These are phyloP conservation scores for Hypoxylon sp. DNA, from an alignment of 2,329 filamentous ascomycete genomes.

Conservation along the genomic window DNA sequence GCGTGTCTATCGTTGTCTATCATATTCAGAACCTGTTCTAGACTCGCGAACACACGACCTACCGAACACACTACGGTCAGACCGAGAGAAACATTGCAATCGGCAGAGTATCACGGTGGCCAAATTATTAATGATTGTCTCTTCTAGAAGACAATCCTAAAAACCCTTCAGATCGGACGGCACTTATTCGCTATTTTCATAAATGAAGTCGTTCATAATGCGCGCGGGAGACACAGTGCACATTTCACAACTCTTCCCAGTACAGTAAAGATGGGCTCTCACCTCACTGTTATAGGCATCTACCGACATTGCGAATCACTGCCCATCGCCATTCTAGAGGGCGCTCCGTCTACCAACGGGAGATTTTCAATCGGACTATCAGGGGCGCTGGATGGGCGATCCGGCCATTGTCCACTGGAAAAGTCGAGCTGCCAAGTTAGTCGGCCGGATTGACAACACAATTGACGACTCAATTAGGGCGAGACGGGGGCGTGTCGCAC, in stretches of 20 bases:
- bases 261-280: conserved; percentile 16
- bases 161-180: conserved; percentile 1
- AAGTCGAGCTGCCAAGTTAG: conserved; percentile 22
- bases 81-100: conserved; percentile 11
- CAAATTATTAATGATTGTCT: conserved; percentile 33
- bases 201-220: conserved; percentile 14
- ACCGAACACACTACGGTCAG: not conserved
- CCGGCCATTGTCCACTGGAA: conserved; percentile 42
- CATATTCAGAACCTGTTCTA: conserved; percentile 14
- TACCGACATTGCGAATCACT: conserved; percentile 38
- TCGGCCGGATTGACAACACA: conserved; percentile 33
- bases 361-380: conserved; percentile 38
- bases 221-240: conserved; percentile 17
- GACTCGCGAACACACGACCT: conserved; percentile 15
- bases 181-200: conserved; percentile 18
- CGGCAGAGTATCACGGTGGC: not conserved
- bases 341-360: conserved; percentile 26
- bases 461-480: conserved; percentile 44
- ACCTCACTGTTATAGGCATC: conserved; percentile 34
- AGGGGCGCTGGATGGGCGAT: conserved; percentile 41
- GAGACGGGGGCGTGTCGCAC: conserved; percentile 36
- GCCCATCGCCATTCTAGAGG: conserved; percentile 29
- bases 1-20: conserved; percentile 20
- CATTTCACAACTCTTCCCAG: conserved; percentile 20
- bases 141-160: conserved; percentile 18